Evolutionary conservation across 2,329 filamentous ascomycete genomes (phyloP).

Genomic region (Nigrograna mackinnonii): DNA sequence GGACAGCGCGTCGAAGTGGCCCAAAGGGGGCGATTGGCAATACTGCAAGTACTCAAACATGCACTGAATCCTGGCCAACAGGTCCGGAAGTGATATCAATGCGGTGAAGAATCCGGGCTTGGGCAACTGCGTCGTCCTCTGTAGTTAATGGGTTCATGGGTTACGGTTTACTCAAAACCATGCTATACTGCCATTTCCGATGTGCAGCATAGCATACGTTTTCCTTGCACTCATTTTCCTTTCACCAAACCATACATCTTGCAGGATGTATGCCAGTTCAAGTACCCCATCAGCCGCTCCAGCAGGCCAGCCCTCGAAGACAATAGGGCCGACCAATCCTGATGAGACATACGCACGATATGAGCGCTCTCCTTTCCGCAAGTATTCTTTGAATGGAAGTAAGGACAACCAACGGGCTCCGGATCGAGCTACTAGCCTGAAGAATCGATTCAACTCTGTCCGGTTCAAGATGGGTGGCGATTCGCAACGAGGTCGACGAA

Average conservation of each 20-base stretch:
- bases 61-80: too few relatives aligned
- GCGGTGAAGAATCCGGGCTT: too few relatives aligned
- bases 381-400: slow-evolving; percentile 6
- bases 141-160: not conserved
- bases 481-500: not conserved
- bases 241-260: not conserved
- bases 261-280: not conserved
- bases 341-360: slow-evolving; percentile 9
- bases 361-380: slow-evolving; percentile 6
- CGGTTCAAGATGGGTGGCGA: not conserved
- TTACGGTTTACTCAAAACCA: not conserved
- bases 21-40: too few relatives aligned
- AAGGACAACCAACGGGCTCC: slow-evolving; percentile 4
- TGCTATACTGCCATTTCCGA: not conserved
- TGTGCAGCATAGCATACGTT: not conserved
- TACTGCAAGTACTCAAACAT: too few relatives aligned
- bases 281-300: not conserved
- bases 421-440: slow-evolving; percentile 5
- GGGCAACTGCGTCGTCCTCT: not conserved
- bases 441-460: slow-evolving; percentile 10
- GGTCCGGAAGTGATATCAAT: too few relatives aligned
- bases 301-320: not conserved
- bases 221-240: not conserved
- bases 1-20: too few relatives aligned
- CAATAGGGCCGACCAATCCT: slow-evolving; percentile 1